Evolutionary conservation across 352 stramenopile genomes (phyloP).

Genomic region (Thraustotheca clavata): DNA sequence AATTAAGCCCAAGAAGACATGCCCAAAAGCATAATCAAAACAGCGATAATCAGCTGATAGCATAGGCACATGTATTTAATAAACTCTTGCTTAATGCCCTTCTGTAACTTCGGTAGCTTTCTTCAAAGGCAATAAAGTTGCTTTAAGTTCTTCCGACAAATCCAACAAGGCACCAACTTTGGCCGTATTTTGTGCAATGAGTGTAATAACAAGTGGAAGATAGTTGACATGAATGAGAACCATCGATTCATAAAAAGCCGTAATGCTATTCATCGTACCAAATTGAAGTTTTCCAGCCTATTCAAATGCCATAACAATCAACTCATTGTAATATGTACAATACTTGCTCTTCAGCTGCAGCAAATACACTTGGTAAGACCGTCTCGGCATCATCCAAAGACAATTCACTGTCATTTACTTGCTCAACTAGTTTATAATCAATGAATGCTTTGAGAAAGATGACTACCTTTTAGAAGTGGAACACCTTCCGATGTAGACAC

Average conservation of each 20-base stretch:
- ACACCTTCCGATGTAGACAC: slow-evolving; percentile 73
- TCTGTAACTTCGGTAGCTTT: slow-evolving; percentile 64
- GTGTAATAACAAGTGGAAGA: slow-evolving; percentile 62
- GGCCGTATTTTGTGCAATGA: slow-evolving; percentile 53
- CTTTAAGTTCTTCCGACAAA: slow-evolving; percentile 44
- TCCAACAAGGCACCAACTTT: slow-evolving; percentile 51
- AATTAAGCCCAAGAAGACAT: background rate
- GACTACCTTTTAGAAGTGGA: slow-evolving; percentile 54
- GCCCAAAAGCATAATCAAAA: background rate
- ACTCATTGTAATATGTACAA: background rate
- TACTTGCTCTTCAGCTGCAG: slow-evolving; percentile 63
- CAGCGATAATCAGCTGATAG: background rate
- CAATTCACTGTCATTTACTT: slow-evolving; percentile 22
- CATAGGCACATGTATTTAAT: background rate
- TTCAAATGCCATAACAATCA: background rate
- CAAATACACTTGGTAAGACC: slow-evolving; percentile 68
- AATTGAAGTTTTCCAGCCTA: slow-evolving; percentile 78
- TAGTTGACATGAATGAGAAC: slow-evolving; percentile 75
- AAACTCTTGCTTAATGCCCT: slow-evolving; percentile 30
- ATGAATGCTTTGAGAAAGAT: background rate
- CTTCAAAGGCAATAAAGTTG: slow-evolving; percentile 56
- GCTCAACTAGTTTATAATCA: slow-evolving; percentile 12
- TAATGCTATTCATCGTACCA: slow-evolving; percentile 56
- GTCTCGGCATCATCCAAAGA: slow-evolving; percentile 70
- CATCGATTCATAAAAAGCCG: slow-evolving; percentile 60